Percentiles rank a stretch among this genome's conserved stretches.
Conservation (phyloP, 225 moss, liverwort and hornwort species). For the Ulota crispa region DNA sequence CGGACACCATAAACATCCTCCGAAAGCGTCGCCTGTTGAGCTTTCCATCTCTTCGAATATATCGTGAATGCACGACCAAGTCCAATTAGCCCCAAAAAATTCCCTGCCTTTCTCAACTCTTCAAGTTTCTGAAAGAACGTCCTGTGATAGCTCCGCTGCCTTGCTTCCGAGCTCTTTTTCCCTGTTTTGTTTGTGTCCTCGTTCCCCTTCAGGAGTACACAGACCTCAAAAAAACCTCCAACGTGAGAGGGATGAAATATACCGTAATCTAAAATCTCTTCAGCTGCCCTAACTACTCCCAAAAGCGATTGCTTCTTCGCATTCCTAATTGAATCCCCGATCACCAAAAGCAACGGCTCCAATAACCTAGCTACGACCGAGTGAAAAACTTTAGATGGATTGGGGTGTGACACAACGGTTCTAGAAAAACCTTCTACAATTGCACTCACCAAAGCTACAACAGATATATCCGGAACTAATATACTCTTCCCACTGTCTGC, state of each 20-base stretch:
- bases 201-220: slow-evolving; percentile 43
- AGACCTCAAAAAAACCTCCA: slow-evolving; percentile 76
- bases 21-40: slow-evolving; percentile 51
- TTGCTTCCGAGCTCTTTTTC: slow-evolving; percentile 39
- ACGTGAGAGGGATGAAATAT: slow-evolving; percentile 84
- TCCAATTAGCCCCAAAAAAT: slow-evolving; percentile 38
- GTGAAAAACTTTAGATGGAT: slow-evolving; percentile 76
- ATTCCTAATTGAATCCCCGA: slow-evolving; percentile 39
- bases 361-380: slow-evolving; percentile 64
- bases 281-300: slow-evolving; percentile 54
- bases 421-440: slow-evolving; percentile 76
- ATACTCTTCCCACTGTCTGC: slow-evolving; percentile 9
- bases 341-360: slow-evolving; percentile 57
- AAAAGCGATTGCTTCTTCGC: slow-evolving; percentile 5
- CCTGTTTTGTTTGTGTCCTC: slow-evolving; percentile 5
- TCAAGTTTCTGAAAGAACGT: slow-evolving; percentile 75
- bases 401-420: slow-evolving; percentile 67
- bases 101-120: slow-evolving; percentile 41
- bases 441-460: slow-evolving; percentile 30
- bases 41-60: slow-evolving; percentile 70
- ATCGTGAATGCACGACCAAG: slow-evolving; percentile 63
- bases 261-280: slow-evolving; percentile 66
- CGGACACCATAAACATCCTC: slow-evolving; percentile 73
- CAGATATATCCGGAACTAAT: not conserved
- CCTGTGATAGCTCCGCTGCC: slow-evolving; percentile 70